A percentile compares a stretch with the other conserved stretches of the same genome.
phyloP scores from a whole-genome alignment of 2,329 filamentous ascomycete species.

The Ascochyta fabae region DNA sequence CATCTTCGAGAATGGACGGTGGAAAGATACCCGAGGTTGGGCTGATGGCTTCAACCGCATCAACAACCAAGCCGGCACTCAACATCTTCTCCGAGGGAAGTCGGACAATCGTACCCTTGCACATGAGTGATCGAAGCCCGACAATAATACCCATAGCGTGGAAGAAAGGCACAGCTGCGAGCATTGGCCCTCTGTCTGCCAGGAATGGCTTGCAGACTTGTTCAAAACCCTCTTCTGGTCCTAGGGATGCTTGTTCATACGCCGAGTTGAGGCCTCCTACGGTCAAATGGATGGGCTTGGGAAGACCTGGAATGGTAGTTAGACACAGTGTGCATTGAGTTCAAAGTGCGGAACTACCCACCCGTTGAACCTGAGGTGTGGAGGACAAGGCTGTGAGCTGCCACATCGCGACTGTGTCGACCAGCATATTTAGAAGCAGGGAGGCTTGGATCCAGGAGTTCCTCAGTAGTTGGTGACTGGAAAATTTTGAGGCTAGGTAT shows the following conservation, averaged over 20 bases:
- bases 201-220: constrained; percentile 4
- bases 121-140: constrained; percentile 11
- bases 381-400: background rate
- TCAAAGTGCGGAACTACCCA: background rate
- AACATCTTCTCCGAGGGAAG: constrained; percentile 7
- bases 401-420: background rate
- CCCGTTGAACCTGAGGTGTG: constrained; percentile 16
- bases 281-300: constrained; percentile 10
- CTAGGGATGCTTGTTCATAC: background rate
- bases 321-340: background rate
- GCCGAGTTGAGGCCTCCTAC: constrained; percentile 5
- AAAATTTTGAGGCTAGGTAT: background rate
- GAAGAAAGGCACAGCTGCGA: constrained; percentile 15
- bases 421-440: background rate
- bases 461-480: background rate
- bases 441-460: constrained; percentile 1
- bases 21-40: constrained; percentile 12
- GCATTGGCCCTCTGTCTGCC: constrained; percentile 7
- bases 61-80: constrained; percentile 9
- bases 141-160: constrained; percentile 15
- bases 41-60: constrained; percentile 3
- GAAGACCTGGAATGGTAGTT: background rate
- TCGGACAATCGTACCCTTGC: constrained; percentile 9
- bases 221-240: background rate
- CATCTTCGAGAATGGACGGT: constrained; percentile 12